Percentiles rank a stretch among this genome's conserved stretches.
Evolutionary conservation across 2,329 filamentous ascomycete genomes (phyloP).

Genomic region (Cercospora nicotianae): DNA sequence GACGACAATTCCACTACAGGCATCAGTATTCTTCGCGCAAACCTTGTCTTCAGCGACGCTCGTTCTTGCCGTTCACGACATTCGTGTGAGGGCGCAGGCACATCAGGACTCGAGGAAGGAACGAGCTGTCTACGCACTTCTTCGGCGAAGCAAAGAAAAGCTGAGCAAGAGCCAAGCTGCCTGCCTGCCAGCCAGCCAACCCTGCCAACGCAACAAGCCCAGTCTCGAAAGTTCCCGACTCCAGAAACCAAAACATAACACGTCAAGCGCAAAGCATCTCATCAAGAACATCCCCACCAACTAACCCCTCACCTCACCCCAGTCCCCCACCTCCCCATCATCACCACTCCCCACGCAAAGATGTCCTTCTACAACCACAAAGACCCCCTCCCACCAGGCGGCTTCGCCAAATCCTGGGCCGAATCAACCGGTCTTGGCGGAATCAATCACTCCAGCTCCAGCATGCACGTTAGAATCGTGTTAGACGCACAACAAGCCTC

Average conservation of each 20-base stretch:
- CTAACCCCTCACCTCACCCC: not conserved
- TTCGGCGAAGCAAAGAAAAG: not conserved
- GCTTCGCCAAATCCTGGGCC: constrained; percentile 21
- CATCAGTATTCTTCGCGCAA: not conserved
- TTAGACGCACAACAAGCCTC: constrained; percentile 34
- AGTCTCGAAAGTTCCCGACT: not conserved
- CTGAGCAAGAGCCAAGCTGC: constrained; percentile 3
- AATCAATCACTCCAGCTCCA: constrained; percentile 32
- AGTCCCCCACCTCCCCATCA: not conserved
- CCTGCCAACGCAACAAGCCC: constrained; percentile 1
- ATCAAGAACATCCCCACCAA: not conserved
- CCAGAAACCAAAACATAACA: not conserved
- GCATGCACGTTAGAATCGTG: constrained; percentile 10
- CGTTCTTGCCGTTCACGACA: not conserved
- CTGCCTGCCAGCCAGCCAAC: not conserved
- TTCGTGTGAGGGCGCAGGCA: not conserved
- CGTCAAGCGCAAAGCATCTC: not conserved
- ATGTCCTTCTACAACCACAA: constrained; percentile 4
- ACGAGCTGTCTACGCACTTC: not conserved
- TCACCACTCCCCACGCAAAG: not conserved
- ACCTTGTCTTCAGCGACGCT: not conserved
- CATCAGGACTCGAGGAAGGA: not conserved
- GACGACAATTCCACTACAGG: not conserved
- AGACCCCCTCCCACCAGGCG: constrained; percentile 8
- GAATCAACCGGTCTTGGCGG: constrained; percentile 2